A percentile compares a stretch with the other conserved stretches of the same genome.
Evolutionary conservation across 306 rosid genomes (phyloP).

Genomic region (Dalbergia cochinchinensis): DNA sequence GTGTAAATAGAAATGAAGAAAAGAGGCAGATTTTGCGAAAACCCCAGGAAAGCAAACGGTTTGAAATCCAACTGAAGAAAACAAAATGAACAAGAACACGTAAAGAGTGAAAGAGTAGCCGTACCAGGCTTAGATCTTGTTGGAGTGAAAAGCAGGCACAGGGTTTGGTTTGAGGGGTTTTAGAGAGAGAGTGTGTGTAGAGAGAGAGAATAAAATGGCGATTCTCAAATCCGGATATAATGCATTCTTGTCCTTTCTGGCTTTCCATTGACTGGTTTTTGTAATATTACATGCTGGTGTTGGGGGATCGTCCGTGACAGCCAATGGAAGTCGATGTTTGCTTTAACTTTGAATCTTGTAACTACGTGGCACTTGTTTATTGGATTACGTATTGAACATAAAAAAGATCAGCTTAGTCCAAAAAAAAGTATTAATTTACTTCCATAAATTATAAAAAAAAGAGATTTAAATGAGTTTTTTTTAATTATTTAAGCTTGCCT

Average conservation of each 20-base stretch:
- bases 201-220: conserved; percentile 52
- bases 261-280: conserved; percentile 40
- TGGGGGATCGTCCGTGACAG: not conserved
- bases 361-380: no score
- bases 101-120: conserved; percentile 25
- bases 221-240: conserved; percentile 41
- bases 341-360: no score
- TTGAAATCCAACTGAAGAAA: conserved; percentile 5
- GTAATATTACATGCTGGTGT: conserved; percentile 8
- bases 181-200: conserved; percentile 43
- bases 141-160: conserved; percentile 25
- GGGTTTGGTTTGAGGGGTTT: conserved; percentile 53
- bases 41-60: not conserved
- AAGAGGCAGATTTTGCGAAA: conserved; percentile 15
- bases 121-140: conserved; percentile 76
- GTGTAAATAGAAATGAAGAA: not conserved
- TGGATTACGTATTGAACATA: no score
- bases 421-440: no score
- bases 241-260: conserved; percentile 51
- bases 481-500: no score
- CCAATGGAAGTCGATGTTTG: conserved; percentile 1
- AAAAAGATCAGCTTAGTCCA: no score
- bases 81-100: not conserved
- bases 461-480: no score
- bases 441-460: no score